These are phyloP conservation scores for Cladochytrium tenue DNA, from an alignment of 371 early-diverging fungal species.

Conservation along the genomic window DNA sequence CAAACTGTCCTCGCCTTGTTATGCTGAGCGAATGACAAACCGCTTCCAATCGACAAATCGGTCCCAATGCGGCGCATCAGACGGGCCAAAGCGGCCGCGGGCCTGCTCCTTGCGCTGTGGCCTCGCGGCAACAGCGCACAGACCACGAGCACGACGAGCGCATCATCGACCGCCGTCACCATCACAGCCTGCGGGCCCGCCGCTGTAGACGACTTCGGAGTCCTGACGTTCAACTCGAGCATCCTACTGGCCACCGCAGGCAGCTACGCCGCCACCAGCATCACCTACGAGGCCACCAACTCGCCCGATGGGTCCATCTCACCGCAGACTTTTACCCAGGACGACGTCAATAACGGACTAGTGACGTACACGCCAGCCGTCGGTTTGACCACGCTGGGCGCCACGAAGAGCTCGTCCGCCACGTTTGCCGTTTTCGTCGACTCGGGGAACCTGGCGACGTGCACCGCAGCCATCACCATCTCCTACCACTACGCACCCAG, in stretches of 20 bases:
- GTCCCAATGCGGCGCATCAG: too few species aligned
- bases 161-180: background rate
- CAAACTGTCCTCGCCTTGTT: too few species aligned
- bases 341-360: slow-evolving; percentile 10
- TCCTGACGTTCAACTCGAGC: background rate
- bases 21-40: too few species aligned
- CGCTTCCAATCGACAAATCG: too few species aligned
- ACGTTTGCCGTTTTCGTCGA: slow-evolving; percentile 5
- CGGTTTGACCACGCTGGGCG: slow-evolving; percentile 4
- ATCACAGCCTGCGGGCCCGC: background rate
- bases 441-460: slow-evolving; percentile 5
- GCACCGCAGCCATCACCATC: slow-evolving; percentile 17
- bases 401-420: slow-evolving; percentile 1
- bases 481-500: slow-evolving; percentile 20
- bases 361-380: background rate
- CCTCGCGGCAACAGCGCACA: too few species aligned
- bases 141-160: background rate
- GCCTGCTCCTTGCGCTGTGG: too few species aligned
- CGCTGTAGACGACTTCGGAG: background rate
- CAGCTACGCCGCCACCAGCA: background rate
- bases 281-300: background rate
- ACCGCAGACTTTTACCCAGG: slow-evolving; percentile 14
- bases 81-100: too few species aligned
- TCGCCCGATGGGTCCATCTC: background rate
- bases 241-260: background rate